Base-by-base conservation (phyloP, 345 rosid species). In the Citrus australasica region DNA sequence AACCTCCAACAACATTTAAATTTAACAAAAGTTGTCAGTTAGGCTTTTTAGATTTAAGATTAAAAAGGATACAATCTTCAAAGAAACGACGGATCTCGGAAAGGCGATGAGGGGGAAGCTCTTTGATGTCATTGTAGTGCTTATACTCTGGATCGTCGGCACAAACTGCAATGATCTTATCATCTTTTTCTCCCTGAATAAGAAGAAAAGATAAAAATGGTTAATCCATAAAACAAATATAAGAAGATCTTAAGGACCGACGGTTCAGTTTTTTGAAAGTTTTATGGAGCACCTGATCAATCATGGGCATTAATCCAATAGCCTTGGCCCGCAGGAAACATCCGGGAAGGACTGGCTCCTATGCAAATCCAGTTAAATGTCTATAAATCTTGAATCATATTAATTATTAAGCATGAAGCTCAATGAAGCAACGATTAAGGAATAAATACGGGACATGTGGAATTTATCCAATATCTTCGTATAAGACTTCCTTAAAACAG, bases 331-430 rank as follows among this genome's bases (percentile, higher is more conserved):
- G 91, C 35, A 93, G 87, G 76, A 95, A 95, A 81, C 97, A 91
- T 42, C 99, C 99, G 1, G 99, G 97, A 85, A 95, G 92, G 59
- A 95, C 98, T 33, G 99, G 99, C 88, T 95, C 99, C 99, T 93
- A 74, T 71, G 28, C 17, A 27, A 63, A 82, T 74, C 22, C n/a
- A 46, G 65, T 53, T 73, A 30, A 68, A 27, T 59, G 60, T 40
- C 66, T 38, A 32, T 32, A 22, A 71, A 42, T 77, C 46, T 59
- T 4, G n/a, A 72, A 10, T 56, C 28, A 51, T 42, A 19, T 51
- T 70, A 48, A 67, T 69, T 25, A 19, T 51, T 70, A 48, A 67
- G 73, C 48, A n/a, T 48, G 66, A 67, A 73, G 53, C 35, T 78
- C 35, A 72, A 33, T 62, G 21, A 53, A 55, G 61, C 9, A 38